phyloP scores from a whole-genome alignment of 2,329 filamentous ascomycete genomes.

The Penicillium sp. region DNA sequence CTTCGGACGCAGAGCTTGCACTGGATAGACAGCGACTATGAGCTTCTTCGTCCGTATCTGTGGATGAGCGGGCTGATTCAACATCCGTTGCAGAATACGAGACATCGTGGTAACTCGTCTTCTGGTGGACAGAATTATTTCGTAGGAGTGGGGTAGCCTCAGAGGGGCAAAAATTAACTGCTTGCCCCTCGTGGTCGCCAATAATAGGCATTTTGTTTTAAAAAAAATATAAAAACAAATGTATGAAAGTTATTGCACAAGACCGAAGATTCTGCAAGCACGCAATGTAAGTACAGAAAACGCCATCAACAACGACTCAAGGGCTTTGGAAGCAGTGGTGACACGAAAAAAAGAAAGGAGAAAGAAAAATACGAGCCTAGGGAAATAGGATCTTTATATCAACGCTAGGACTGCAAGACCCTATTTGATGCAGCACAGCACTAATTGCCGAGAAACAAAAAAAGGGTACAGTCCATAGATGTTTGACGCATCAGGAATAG shows the following conservation, averaged over 20 bases:
- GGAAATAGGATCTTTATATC: not conserved
- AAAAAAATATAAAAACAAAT: not conserved
- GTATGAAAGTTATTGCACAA: not conserved
- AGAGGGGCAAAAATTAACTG: slow-evolving; percentile 3
- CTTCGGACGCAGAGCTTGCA: slow-evolving; percentile 31
- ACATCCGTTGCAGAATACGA: slow-evolving; percentile 2
- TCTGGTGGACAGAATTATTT: not conserved
- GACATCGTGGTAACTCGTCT: slow-evolving; percentile 11
- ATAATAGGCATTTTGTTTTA: not conserved
- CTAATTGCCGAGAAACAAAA: not conserved
- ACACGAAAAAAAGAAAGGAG: not conserved
- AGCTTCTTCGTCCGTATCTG: slow-evolving; percentile 19
- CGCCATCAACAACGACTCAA: not conserved
- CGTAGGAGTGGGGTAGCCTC: slow-evolving; percentile 22
- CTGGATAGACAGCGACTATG: slow-evolving; percentile 21
- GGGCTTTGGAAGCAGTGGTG: not conserved
- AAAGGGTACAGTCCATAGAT: not conserved
- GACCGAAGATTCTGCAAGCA: not conserved
- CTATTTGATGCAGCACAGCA: not conserved
- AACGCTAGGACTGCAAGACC: not conserved
- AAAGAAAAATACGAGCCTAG: not conserved
- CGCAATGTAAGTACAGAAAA: not conserved
- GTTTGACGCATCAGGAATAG: not conserved
- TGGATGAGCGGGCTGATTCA: slow-evolving; percentile 8
- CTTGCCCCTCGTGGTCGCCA: not conserved